Conservation (phyloP, 202 grass and related monocot species). For the Hordeum pubiflorum region DNA sequence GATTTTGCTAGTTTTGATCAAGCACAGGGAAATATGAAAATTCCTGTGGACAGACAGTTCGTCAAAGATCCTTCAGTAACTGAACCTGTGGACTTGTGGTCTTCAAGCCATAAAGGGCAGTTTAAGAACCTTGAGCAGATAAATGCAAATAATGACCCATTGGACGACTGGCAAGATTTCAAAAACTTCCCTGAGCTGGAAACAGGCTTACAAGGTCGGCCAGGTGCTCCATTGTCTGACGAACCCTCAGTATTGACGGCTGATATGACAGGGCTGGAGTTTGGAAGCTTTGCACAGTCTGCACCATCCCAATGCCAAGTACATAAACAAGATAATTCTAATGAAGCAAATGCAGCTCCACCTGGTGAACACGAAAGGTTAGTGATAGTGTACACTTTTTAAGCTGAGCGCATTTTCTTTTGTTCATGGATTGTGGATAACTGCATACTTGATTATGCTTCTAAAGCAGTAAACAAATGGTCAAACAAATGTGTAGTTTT, state of each 20-base stretch:
- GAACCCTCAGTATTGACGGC: conserved; percentile 7
- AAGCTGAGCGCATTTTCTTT: not conserved
- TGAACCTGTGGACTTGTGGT: conserved; percentile 34
- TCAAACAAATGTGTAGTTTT: not conserved
- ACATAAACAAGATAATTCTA: conserved; percentile 25
- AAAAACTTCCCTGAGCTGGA: conserved; percentile 18
- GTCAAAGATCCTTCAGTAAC: conserved; percentile 23
- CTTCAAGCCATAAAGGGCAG: conserved; percentile 24
- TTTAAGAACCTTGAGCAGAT: conserved; percentile 24
- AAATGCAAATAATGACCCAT: conserved; percentile 44
- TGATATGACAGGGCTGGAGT: conserved; percentile 32
- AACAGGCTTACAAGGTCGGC: conserved; percentile 27
- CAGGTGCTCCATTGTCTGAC: conserved; percentile 31
- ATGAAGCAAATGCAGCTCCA: conserved; percentile 21
- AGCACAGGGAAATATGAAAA: conserved; percentile 24
- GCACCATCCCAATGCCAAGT: conserved; percentile 18
- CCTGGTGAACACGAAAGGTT: conserved; percentile 34
- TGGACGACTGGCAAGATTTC: conserved; percentile 61
- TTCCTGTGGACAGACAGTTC: conserved; percentile 10
- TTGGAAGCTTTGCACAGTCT: conserved; percentile 24
- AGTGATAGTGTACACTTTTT: conserved; percentile 7
- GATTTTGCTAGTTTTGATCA: conserved; percentile 57
- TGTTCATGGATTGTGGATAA: conserved; percentile 6
- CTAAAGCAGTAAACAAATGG: not conserved
- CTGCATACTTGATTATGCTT: not conserved